Evolutionary conservation across 257 asterid genomes (phyloP), one percentile per base, ranked within the genome.

Genomic region (Perilla frutescens): DNA sequence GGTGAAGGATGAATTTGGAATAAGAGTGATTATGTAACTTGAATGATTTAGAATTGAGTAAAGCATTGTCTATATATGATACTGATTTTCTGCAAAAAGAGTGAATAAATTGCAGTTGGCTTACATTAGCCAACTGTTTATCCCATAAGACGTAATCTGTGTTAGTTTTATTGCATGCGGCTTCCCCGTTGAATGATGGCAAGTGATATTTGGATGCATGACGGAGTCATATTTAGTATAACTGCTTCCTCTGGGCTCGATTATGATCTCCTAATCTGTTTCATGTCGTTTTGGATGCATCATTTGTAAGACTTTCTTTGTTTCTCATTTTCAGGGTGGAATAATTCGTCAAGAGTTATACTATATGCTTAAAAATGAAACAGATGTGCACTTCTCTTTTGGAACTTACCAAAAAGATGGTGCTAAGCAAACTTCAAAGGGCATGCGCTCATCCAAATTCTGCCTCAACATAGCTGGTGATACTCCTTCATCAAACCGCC

Each of bases 381-480:
- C 87, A 14, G 89, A 86, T n/a, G 87, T 86, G 40, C 91, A 88
- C 66, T 88, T 86, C 74, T 68, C 91, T 1, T 88, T 88, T 3
- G 91, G 93, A 26, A 85, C 85, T 0, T 80, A 77, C 69, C 87
- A 82, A 60, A 84, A 84, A 3, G 79, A 79, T 3, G 89, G 91
- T 0, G 72, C 83, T 3, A 76, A 55, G 53, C 80, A 74, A 68
- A 88, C 89, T 2, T 57, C 89, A 12, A 68, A 63, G 66, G 93
- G 93, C 9, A 85, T 88, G 93, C 91, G 74, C 40, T 65, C 79
- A 2, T 88, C 93, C 59, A 87, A 87, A 67, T 87, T 87, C 80
- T 87, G 93, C 80, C 93, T 88, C 53, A 85, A 85, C 87, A 88
- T 88, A 59, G 93, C 93, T 0, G 93, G 93, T 3, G 93, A 88